phyloP scores from a whole-genome alignment of 129 eudicot species.

The Flaveria robusta region DNA sequence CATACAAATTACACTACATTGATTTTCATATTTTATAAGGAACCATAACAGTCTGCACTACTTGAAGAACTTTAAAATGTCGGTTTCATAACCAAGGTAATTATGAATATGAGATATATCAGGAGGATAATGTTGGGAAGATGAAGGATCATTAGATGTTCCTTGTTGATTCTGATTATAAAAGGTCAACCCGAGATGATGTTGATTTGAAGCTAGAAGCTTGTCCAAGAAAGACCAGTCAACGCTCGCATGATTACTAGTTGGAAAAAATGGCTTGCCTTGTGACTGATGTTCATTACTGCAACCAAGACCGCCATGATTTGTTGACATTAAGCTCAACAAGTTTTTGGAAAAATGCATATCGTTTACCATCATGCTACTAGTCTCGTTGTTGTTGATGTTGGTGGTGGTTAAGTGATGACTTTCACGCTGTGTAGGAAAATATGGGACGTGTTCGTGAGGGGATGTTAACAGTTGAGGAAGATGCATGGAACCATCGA shows the following conservation, averaged over 20 bases:
- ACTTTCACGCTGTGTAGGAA: conserved; percentile 24
- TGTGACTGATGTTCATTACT: conserved; percentile 33
- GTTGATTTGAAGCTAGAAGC: conserved; percentile 67
- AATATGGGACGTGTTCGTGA: conserved; percentile 12
- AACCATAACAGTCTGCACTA: conserved; percentile 18
- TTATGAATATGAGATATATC: conserved; percentile 48
- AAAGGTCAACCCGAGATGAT: conserved; percentile 31
- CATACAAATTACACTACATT: conserved; percentile 15
- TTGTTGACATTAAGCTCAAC: conserved; percentile 48
- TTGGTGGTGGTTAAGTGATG: conserved; percentile 19
- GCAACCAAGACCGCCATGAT: conserved; percentile 30
- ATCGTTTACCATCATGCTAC: conserved; percentile 28
- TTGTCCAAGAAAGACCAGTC: conserved; percentile 92
- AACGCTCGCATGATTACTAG: conserved; percentile 25
- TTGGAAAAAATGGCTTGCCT: conserved; percentile 30
- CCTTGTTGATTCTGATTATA: conserved; percentile 40
- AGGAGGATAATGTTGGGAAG: conserved; percentile 40
- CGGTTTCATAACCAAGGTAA: conserved; percentile 51
- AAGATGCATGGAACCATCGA: conserved; percentile 70
- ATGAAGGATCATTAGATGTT: conserved; percentile 36
- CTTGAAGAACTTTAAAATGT: conserved; percentile 56
- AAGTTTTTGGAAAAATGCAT: conserved; percentile 51
- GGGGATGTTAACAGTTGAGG: conserved; percentile 58
- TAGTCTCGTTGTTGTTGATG: conserved; percentile 4
- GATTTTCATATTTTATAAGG: not conserved